A percentile compares a stretch with the other conserved stretches of the same genome.
phyloP scores from a whole-genome alignment of 208 protist species.

The Phytomonas francai region DNA sequence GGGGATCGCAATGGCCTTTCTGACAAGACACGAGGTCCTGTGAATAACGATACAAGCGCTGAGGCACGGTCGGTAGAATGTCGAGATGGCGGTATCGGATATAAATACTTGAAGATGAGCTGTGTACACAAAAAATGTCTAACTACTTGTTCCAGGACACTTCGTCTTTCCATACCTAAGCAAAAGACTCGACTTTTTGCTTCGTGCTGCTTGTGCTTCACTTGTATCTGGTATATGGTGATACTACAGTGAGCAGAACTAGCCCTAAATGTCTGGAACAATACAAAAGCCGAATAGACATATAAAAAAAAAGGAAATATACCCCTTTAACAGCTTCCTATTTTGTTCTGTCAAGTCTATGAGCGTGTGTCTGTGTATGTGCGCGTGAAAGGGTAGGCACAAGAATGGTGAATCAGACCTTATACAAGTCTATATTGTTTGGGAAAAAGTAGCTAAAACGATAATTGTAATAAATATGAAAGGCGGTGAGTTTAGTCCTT shows the following conservation, averaged over 20 bases:
- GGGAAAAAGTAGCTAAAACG: constrained; percentile 5
- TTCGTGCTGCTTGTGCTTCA: background rate
- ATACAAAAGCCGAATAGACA: constrained; percentile 12
- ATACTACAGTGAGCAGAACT: background rate
- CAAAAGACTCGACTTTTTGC: background rate
- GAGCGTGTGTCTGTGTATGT: constrained; percentile 11
- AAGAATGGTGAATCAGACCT: background rate
- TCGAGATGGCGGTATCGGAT: background rate
- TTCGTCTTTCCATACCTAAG: constrained; percentile 1
- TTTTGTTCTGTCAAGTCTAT: background rate
- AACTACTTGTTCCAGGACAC: constrained; percentile 1
- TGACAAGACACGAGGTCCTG: background rate
- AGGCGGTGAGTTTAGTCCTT: background rate
- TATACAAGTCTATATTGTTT: constrained; percentile 13
- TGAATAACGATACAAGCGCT: background rate
- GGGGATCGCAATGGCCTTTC: background rate
- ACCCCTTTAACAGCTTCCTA: background rate
- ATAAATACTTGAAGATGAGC: background rate
- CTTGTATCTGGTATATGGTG: background rate
- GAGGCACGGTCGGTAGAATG: background rate
- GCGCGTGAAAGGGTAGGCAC: background rate
- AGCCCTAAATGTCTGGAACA: constrained; percentile 7
- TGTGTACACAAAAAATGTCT: background rate
- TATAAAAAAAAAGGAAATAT: constrained; percentile 14
- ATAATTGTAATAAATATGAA: constrained; percentile 7